These are phyloP conservation scores for Wickerhamiella musiphila DNA, from an alignment of 805 yeast genomes.

Conservation along the genomic window DNA sequence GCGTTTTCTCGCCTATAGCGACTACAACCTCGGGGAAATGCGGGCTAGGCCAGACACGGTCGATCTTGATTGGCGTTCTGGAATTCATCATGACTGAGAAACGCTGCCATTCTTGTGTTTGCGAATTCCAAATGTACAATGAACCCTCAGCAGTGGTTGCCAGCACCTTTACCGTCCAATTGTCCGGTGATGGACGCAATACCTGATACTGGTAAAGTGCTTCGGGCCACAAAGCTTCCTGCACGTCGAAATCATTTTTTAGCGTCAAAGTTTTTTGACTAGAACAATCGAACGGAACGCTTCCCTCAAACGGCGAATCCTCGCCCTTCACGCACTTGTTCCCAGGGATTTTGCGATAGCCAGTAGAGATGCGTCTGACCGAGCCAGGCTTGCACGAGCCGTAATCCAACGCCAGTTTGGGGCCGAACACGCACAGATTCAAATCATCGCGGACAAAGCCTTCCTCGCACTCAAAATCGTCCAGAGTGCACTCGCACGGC, in stretches of 20 bases:
- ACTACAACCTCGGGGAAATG: conserved; percentile 31
- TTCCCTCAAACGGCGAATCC: conserved; percentile 13
- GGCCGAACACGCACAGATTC: conserved; percentile 1
- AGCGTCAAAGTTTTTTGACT: neutral
- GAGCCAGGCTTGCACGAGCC: conserved; percentile 1
- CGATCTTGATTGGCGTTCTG: too few relatives aligned
- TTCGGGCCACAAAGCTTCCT: too few relatives aligned
- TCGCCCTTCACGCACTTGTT: conserved; percentile 73
- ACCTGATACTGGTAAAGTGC: too few relatives aligned
- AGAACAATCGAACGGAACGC: neutral
- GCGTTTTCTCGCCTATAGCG: conserved; percentile 30
- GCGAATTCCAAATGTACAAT: too few relatives aligned
- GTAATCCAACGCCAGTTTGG: neutral
- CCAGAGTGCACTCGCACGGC: neutral
- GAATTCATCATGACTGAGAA: too few relatives aligned
- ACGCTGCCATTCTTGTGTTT: too few relatives aligned
- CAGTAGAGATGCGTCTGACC: conserved; percentile 35
- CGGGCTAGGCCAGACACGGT: neutral
- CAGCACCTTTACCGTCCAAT: too few relatives aligned
- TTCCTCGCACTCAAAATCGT: conserved; percentile 2
- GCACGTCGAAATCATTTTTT: too few relatives aligned
- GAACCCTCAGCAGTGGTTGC: too few relatives aligned
- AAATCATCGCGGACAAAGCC: conserved; percentile 1
- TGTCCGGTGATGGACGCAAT: too few relatives aligned
- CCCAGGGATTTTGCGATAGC: conserved; percentile 68